Conservation (phyloP, 2,329 filamentous ascomycete genomes). For the Capronia epimyces region DNA sequence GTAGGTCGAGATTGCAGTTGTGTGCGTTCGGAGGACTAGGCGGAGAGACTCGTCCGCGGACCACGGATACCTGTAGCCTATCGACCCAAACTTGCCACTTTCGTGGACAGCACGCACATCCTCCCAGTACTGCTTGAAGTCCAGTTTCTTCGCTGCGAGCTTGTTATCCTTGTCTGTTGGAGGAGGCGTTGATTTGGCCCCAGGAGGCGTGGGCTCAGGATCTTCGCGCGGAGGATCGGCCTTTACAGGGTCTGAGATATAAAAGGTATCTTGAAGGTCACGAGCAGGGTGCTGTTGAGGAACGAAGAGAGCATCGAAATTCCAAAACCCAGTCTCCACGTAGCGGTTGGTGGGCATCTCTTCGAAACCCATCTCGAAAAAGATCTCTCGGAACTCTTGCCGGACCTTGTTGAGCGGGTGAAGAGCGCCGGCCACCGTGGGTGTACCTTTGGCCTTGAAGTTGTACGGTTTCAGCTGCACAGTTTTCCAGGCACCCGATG, state of each 20-base stretch:
- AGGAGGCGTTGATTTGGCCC: constrained; percentile 37
- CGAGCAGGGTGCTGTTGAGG: constrained; percentile 96
- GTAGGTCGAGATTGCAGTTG: constrained; percentile 83
- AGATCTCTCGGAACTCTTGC: constrained; percentile 92
- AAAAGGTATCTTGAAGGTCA: constrained; percentile 97
- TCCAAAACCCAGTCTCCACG: constrained; percentile 98
- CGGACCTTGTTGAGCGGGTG: constrained; percentile 82
- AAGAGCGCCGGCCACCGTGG: constrained; percentile 45
- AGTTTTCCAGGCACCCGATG: constrained; percentile 82
- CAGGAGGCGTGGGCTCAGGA: constrained; percentile 41
- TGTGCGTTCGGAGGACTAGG: constrained; percentile 91
- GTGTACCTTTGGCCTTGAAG: constrained; percentile 62
- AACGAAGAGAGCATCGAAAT: constrained; percentile 94
- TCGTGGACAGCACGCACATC: constrained; percentile 84
- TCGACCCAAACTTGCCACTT: constrained; percentile 85
- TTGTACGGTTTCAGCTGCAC: constrained; percentile 82
- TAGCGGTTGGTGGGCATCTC: constrained; percentile 95
- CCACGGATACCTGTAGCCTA: constrained; percentile 96
- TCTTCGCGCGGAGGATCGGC: constrained; percentile 64
- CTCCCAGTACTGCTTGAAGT: constrained; percentile 83
- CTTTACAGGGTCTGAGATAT: constrained; percentile 79
- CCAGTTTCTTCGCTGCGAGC: constrained; percentile 44
- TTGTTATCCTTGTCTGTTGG: constrained; percentile 52
- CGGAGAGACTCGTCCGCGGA: constrained; percentile 76
- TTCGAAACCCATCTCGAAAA: constrained; percentile 98